Percentiles rank a stretch among this genome's conserved stretches.
phyloP scores from a whole-genome alignment of 179 eudicot species.

The Actinidia chinensis region DNA sequence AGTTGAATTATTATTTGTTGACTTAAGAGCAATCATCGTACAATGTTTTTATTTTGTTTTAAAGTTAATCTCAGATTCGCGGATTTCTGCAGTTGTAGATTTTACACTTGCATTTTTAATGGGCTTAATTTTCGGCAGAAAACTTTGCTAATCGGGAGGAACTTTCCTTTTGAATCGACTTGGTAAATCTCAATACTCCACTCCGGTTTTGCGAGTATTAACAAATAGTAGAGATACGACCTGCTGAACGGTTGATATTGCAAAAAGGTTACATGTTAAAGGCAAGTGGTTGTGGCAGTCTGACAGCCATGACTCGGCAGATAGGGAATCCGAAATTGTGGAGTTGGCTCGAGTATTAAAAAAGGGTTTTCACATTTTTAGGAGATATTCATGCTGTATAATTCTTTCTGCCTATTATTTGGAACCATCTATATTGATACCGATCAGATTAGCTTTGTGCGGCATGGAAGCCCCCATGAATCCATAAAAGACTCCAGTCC shows the following conservation, averaged over 20 bases:
- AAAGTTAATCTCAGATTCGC: not conserved
- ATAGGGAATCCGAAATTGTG: conserved; percentile 44
- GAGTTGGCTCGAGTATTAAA: conserved; percentile 46
- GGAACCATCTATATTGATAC: not conserved
- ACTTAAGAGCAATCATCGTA: not conserved
- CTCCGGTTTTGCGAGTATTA: conserved; percentile 51
- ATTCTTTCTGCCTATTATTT: not conserved
- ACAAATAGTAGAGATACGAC: conserved; percentile 57
- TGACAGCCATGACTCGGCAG: conserved; percentile 45
- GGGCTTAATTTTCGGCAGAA: conserved; percentile 37
- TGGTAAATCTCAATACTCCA: conserved; percentile 65
- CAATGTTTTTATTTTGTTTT: no score
- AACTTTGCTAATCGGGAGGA: conserved; percentile 82
- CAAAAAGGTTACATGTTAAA: conserved; percentile 56
- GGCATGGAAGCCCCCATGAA: not conserved
- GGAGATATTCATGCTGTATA: conserved; percentile 28
- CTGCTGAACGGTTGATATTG: conserved; percentile 60
- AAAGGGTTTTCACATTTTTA: conserved; percentile 41
- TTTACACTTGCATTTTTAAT: not conserved
- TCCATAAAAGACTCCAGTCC: not conserved
- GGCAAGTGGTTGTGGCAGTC: conserved; percentile 42
- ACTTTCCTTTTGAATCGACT: conserved; percentile 72
- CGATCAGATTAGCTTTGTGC: not conserved
- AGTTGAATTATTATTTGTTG: not conserved
- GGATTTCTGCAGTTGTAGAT: not conserved